Evolutionary conservation across 805 yeast species (phyloP).

Genomic region (Metschnikowia noctiluminum): DNA sequence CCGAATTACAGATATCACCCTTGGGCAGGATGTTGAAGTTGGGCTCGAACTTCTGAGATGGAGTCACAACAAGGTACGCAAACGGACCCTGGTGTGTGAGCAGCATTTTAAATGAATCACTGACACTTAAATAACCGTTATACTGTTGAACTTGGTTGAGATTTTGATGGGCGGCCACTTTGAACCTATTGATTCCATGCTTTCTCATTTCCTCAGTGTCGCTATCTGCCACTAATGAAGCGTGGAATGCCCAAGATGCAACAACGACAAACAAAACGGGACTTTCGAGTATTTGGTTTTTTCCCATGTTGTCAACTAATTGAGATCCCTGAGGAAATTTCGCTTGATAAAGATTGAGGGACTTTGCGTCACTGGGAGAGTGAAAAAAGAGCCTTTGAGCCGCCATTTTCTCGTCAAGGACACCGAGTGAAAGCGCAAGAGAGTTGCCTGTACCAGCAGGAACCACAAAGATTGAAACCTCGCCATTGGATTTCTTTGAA

Average conservation of each 20-base stretch:
- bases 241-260: slow-evolving; percentile 82
- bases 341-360: slow-evolving; percentile 45
- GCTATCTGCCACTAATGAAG: slow-evolving; percentile 77
- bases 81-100: slow-evolving; percentile 29
- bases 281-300: slow-evolving; percentile 7
- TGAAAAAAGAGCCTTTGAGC: slow-evolving; percentile 35
- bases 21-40: slow-evolving; percentile 61
- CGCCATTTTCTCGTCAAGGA: slow-evolving; percentile 25
- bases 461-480: slow-evolving; percentile 35
- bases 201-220: slow-evolving; percentile 65
- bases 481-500: slow-evolving; percentile 15
- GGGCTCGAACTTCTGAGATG: slow-evolving; percentile 55
- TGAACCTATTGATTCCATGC: slow-evolving; percentile 65
- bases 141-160: slow-evolving; percentile 50
- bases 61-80: slow-evolving; percentile 59
- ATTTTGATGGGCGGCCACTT: slow-evolving; percentile 60
- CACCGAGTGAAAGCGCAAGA: slow-evolving; percentile 57
- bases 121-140: slow-evolving; percentile 35
- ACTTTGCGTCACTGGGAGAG: slow-evolving; percentile 15
- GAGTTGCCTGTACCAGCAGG: slow-evolving; percentile 92
- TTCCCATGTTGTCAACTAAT: slow-evolving; percentile 20
- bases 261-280: slow-evolving; percentile 55
- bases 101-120: slow-evolving; percentile 9
- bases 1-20: slow-evolving; percentile 42
- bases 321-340: slow-evolving; percentile 37